Evolutionary conservation across 305 asterid species (phyloP).

Genomic region (Withania somnifera): DNA sequence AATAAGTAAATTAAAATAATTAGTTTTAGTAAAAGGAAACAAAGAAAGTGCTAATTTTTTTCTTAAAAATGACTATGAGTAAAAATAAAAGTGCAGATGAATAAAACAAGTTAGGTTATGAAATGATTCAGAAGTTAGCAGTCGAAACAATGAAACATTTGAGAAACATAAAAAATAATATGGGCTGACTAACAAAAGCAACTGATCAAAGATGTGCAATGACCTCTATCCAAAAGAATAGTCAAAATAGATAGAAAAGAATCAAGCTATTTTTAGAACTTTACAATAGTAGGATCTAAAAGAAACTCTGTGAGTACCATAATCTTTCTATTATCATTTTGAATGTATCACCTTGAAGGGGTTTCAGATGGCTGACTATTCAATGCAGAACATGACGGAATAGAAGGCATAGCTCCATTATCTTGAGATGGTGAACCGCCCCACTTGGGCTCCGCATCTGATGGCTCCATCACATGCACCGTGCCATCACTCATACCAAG

Average conservation of each 20-base stretch:
- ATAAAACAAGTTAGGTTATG: neutral
- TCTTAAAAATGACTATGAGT: no score
- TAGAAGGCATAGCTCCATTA: constrained; percentile 47
- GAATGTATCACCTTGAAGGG: constrained; percentile 59
- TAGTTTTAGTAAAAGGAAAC: no score
- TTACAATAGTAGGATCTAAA: constrained; percentile 5
- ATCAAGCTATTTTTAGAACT: constrained; percentile 1
- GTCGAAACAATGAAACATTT: neutral
- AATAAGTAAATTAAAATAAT: no score
- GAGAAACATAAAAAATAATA: neutral
- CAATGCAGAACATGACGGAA: constrained; percentile 75
- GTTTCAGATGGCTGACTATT: constrained; percentile 88
- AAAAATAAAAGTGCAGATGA: neutral
- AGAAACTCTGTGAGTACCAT: neutral
- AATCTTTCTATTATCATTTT: neutral
- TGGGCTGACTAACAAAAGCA: neutral
- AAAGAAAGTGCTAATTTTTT: no score
- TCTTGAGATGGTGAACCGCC: constrained; percentile 65
- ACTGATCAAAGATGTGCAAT: constrained; percentile 5
- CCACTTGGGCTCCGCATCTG: constrained; percentile 74
- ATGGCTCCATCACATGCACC: constrained; percentile 79
- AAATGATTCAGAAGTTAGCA: neutral
- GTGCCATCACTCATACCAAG: constrained; percentile 91
- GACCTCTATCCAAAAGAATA: constrained; percentile 8
- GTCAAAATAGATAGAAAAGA: neutral